Percentiles rank a stretch among this genome's conserved stretches.
These are phyloP conservation scores for Yarrowia bubula DNA, from an alignment of 805 yeast species.

Conservation along the genomic window DNA sequence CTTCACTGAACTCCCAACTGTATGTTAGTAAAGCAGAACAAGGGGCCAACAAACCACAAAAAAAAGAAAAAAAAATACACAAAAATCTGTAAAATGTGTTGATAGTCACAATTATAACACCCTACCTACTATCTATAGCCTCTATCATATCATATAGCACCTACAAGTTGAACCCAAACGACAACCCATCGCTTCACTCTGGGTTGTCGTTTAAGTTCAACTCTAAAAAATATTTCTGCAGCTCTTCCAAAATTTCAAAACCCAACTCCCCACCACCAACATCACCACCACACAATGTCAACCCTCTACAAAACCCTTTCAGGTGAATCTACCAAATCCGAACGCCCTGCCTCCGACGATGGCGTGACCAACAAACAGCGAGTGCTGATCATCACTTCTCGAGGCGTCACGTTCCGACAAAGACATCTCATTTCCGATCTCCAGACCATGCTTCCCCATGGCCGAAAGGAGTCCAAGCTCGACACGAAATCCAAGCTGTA, in stretches of 20 bases:
- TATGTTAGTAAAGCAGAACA: too few species aligned
- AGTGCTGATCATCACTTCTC: conserved; percentile 81
- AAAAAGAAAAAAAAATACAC: too few species aligned
- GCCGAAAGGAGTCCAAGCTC: conserved; percentile 92
- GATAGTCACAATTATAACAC: too few species aligned
- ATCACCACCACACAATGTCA: conserved; percentile 49
- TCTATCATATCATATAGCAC: too few species aligned
- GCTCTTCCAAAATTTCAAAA: not conserved
- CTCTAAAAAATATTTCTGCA: conserved; percentile 23
- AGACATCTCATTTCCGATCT: conserved; percentile 89
- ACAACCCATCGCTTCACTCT: not conserved
- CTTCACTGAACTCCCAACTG: too few species aligned
- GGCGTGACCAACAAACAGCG: conserved; percentile 66
- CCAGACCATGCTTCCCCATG: conserved; percentile 78
- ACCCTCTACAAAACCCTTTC: conserved; percentile 66
- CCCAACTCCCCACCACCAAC: not conserved
- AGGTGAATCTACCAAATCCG: conserved; percentile 15
- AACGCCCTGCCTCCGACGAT: conserved; percentile 9
- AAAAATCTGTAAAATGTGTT: too few species aligned
- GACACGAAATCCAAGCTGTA: conserved; percentile 87
- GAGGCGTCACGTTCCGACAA: conserved; percentile 93
- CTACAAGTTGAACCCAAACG: too few species aligned
- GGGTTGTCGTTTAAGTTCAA: not conserved
- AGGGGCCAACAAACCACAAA: too few species aligned
- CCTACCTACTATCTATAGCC: too few species aligned